Conservation (phyloP, 2,329 filamentous ascomycete genomes). For the Sporothrix dimorphospora region DNA sequence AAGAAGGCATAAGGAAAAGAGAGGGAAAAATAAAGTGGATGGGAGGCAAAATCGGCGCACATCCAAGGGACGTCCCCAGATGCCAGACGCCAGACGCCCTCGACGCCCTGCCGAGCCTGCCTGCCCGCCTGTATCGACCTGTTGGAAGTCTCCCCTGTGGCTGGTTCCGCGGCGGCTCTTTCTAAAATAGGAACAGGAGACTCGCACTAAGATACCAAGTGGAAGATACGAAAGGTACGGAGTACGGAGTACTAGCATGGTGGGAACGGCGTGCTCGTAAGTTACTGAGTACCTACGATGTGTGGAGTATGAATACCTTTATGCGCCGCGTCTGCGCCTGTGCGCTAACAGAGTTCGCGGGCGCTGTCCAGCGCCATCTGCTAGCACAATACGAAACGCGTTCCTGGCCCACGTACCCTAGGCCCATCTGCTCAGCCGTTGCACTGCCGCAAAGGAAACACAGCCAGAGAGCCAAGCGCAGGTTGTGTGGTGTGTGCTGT, state of each 20-base stretch:
- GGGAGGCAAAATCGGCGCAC: neutral
- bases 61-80: neutral
- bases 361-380: neutral
- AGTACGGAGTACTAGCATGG: too few species aligned
- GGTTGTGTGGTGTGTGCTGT: neutral
- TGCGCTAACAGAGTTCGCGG: conserved; percentile 17
- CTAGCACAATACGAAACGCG: conserved; percentile 12
- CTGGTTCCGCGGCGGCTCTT: neutral
- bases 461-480: conserved; percentile 14
- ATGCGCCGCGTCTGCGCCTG: neutral
- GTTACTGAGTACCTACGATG: neutral
- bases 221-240: neutral
- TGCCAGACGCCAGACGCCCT: too few species aligned
- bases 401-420: neutral
- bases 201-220: neutral
- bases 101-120: neutral
- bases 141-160: too few species aligned
- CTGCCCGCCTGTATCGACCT: too few species aligned
- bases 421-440: neutral
- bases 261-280: too few species aligned
- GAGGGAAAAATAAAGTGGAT: neutral
- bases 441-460: conserved; percentile 24
- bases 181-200: conserved; percentile 5
- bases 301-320: neutral
- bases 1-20: neutral